phyloP scores from a whole-genome alignment of 345 rosid genomes.

The Brassica rapa region DNA sequence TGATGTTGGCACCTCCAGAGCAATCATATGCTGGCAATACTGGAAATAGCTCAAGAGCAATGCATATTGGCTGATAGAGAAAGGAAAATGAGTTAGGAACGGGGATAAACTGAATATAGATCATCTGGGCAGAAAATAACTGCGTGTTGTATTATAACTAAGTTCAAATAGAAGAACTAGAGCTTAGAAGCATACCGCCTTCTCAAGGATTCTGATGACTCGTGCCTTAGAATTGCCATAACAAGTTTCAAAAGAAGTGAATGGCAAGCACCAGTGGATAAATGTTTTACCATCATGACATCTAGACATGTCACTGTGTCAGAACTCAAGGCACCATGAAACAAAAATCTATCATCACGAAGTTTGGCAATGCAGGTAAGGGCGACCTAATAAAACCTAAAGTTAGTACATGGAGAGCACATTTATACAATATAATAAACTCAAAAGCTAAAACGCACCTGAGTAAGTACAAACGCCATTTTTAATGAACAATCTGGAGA shows the following conservation, averaged over 20 bases:
- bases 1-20: slow-evolving; percentile 78
- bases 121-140: slow-evolving; percentile 10
- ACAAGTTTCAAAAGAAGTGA: slow-evolving; percentile 80
- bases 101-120: background rate
- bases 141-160: slow-evolving; percentile 10
- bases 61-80: slow-evolving; percentile 74
- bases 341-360: slow-evolving; percentile 80
- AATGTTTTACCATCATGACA: slow-evolving; percentile 72
- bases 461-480: slow-evolving; percentile 84
- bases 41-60: slow-evolving; percentile 91
- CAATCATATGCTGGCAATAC: slow-evolving; percentile 89
- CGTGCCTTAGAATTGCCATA: slow-evolving; percentile 80
- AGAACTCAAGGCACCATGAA: slow-evolving; percentile 64
- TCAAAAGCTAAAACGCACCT: slow-evolving; percentile 49
- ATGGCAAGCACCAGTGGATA: slow-evolving; percentile 92
- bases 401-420: slow-evolving; percentile 14
- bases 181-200: slow-evolving; percentile 66
- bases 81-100: slow-evolving; percentile 23
- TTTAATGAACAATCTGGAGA: slow-evolving; percentile 92
- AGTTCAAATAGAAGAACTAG: slow-evolving; percentile 13
- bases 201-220: slow-evolving; percentile 93
- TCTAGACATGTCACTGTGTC: slow-evolving; percentile 84
- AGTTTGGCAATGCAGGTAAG: slow-evolving; percentile 96
- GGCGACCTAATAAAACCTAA: slow-evolving; percentile 65
- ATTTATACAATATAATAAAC: background rate